Base-by-base conservation (phyloP, 2,329 filamentous ascomycete species). In the Fusarium pseudocircinatum region DNA sequence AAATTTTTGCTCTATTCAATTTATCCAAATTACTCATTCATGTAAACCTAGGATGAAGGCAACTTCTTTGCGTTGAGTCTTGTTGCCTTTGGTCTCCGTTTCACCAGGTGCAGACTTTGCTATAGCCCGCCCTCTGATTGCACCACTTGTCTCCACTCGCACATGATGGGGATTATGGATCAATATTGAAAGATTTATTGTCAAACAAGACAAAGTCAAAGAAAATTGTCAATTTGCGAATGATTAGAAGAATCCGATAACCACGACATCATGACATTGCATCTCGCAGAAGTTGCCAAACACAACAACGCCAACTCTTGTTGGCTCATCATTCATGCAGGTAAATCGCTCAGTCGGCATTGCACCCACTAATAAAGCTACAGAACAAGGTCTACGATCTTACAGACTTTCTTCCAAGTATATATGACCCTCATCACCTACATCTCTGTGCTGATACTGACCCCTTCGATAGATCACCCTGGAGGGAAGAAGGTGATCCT, bases 301-400 rank as follows among this genome's bases (percentile, higher is more conserved):
- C 69, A 72, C 46, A 72, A 69, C 8, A 56, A 42, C 11, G 43
- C 58, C n/a, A 47, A 52, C 15, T 72, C 69, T 2, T 72, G 69
- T 60, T 72, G 69, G 69, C 37, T 72, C 10, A 56, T 72, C 6
- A 72, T 72, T 20, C 69, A 72, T 43, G 69, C 30, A 59, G 37
- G 58, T 69, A 34, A 12, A 40, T 59, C 37, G 30, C 15, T 18
- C 16, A 40, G 20, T 28, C 16, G 1, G 0, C 7, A 20, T 6
- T 4, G 6, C 11, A 32, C 8, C 10, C 10, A 20, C 63, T 71
- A 15, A 71, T 32, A 1, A 7, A 9, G 16, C 0, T 5, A 0
- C 8, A 72, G 69, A 60, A 60, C 42, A 72, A 72, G 16, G 69
- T 49, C 16, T 71, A 71, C 18, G 57, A 71, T 40, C 69, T 71